Conservation (phyloP, 192 early-diverging fungal species). For the Backusella circina region DNA sequence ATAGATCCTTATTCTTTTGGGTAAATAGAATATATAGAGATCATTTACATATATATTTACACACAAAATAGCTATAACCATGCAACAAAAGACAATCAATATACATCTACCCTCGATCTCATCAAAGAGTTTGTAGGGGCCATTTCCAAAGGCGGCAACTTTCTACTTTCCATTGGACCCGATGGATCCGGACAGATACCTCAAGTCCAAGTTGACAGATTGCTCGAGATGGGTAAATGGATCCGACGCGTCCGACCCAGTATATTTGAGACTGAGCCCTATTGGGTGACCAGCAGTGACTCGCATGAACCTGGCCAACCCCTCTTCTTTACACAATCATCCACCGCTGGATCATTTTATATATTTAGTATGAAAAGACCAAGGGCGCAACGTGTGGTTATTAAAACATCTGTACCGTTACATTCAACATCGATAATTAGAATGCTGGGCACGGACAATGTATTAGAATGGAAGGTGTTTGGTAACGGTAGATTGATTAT, state of each 20-base stretch:
- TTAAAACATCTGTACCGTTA: slow-evolving; percentile 2
- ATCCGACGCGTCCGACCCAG: background rate
- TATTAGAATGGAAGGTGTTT: slow-evolving; percentile 1
- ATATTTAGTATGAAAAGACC: slow-evolving; percentile 7
- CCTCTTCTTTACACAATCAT: background rate
- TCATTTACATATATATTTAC: background rate
- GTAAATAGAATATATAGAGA: background rate
- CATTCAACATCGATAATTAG: background rate
- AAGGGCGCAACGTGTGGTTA: background rate
- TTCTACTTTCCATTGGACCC: slow-evolving; percentile 25
- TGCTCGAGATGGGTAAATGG: slow-evolving; percentile 15
- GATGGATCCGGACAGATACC: slow-evolving; percentile 8
- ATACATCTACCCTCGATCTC: slow-evolving; percentile 11
- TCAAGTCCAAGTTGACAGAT: background rate
- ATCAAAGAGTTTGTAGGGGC: slow-evolving; percentile 15
- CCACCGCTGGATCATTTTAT: background rate
- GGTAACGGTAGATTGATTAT: slow-evolving; percentile 12
- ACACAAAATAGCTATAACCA: slow-evolving; percentile 10
- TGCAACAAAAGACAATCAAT: slow-evolving; percentile 16
- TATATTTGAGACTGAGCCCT: slow-evolving; percentile 13
- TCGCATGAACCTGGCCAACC: background rate
- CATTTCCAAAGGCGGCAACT: slow-evolving; percentile 18
- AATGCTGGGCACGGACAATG: background rate
- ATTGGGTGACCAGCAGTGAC: slow-evolving; percentile 8
- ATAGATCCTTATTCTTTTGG: slow-evolving; percentile 30